These are phyloP conservation scores for Oryza rufipogon DNA, from an alignment of 176 grass and related monocot species.

Conservation along the genomic window DNA sequence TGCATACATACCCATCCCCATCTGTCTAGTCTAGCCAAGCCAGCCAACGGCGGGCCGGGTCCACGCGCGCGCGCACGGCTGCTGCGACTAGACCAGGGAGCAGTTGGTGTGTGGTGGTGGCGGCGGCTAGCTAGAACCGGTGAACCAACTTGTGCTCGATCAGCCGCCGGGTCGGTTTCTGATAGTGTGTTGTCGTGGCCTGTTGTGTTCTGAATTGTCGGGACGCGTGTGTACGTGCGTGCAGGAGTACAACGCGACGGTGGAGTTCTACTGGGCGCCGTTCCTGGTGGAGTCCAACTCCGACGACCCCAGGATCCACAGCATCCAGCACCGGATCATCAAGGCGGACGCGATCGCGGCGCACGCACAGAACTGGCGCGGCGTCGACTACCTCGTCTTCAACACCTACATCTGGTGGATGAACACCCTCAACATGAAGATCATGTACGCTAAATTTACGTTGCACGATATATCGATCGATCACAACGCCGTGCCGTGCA, in stretches of 20 bases:
- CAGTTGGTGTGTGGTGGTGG: neutral
- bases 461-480: neutral
- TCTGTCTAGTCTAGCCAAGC: neutral
- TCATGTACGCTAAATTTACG: constrained; percentile 39
- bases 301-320: constrained; percentile 73
- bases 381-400: constrained; percentile 75
- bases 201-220: neutral
- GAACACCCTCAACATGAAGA: constrained; percentile 71
- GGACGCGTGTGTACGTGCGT: neutral
- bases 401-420: constrained; percentile 88
- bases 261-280: constrained; percentile 94
- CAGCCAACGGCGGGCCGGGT: neutral
- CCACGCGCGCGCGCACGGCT: neutral
- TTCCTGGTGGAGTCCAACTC: constrained; percentile 90
- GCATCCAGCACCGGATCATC: constrained; percentile 76
- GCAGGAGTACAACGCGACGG: constrained; percentile 72
- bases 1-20: neutral
- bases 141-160: neutral
- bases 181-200: constrained; percentile 2
- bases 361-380: constrained; percentile 62
- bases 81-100: neutral
- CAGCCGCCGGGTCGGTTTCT: neutral
- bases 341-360: constrained; percentile 45
- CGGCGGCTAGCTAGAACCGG: constrained; percentile 7
- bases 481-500: neutral